phyloP scores from a whole-genome alignment of 495 filamentous ascomycete genomes.

The Penicillium argentinense region DNA sequence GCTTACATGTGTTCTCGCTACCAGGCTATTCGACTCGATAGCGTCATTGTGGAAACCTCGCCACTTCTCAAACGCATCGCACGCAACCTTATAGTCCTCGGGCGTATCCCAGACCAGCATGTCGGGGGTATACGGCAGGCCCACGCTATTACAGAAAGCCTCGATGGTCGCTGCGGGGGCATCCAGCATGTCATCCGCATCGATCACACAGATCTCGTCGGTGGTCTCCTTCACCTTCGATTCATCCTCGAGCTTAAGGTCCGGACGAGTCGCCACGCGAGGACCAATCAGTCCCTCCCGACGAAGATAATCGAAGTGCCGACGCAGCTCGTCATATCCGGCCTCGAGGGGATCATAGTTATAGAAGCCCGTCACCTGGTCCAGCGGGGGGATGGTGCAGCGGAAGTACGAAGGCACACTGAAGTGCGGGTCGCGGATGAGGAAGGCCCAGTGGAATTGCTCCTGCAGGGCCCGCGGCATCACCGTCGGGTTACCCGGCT shows the following conservation, averaged over 20 bases:
- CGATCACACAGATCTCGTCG: constrained; percentile 79
- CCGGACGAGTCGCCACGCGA: constrained; percentile 47
- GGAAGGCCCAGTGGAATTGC: constrained; percentile 90
- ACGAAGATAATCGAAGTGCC: constrained; percentile 79
- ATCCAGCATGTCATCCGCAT: constrained; percentile 92
- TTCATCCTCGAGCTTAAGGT: constrained; percentile 15
- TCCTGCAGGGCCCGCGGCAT: constrained; percentile 67
- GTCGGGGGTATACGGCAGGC: constrained; percentile 63
- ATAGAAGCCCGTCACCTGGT: constrained; percentile 78
- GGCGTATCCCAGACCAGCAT: constrained; percentile 85
- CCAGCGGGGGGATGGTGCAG: constrained; percentile 89
- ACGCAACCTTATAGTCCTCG: constrained; percentile 62
- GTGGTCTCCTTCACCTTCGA: constrained; percentile 15
- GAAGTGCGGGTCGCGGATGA: constrained; percentile 87
- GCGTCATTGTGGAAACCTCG: constrained; percentile 94
- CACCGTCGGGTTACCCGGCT: constrained; percentile 77
- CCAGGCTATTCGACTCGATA: constrained; percentile 72
- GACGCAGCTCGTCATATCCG: constrained; percentile 83
- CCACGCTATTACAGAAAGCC: constrained; percentile 76
- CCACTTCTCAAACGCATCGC: constrained; percentile 88
- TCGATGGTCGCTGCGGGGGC: constrained; percentile 69
- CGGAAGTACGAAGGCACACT: constrained; percentile 92
- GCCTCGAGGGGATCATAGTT: constrained; percentile 83
- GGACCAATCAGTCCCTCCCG: constrained; percentile 63
- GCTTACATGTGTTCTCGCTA: constrained; percentile 71